Evolutionary conservation across 2,329 filamentous ascomycete species (phyloP).

Genomic region (Aspergillus sp.): DNA sequence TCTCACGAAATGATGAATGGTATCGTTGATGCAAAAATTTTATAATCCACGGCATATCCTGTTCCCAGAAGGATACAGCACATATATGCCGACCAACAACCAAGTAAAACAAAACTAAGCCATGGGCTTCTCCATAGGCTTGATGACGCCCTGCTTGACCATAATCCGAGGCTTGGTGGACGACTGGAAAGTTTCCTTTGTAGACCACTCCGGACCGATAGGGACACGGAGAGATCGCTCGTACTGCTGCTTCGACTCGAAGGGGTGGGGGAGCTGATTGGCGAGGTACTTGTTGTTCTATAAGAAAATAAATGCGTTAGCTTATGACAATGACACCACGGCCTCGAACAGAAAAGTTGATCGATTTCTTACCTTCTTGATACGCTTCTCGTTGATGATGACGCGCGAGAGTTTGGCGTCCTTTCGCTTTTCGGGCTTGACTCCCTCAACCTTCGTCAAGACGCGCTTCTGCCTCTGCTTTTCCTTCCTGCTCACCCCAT

Average conservation of each 20-base stretch:
- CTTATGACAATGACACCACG: background rate
- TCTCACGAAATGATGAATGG: background rate
- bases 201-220: slow-evolving; percentile 91
- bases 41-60: background rate
- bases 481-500: slow-evolving; percentile 72
- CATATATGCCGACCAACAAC: background rate
- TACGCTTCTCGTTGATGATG: slow-evolving; percentile 86
- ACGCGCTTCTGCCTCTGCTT: slow-evolving; percentile 59
- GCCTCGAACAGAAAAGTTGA: background rate
- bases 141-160: slow-evolving; percentile 86
- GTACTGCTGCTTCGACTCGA: slow-evolving; percentile 84
- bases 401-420: slow-evolving; percentile 81
- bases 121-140: slow-evolving; percentile 78
- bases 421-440: slow-evolving; percentile 74
- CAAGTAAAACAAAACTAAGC: slow-evolving; percentile 34
- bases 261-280: slow-evolving; percentile 79
- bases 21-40: background rate
- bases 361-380: slow-evolving; percentile 69
- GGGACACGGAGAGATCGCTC: slow-evolving; percentile 84
- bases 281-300: slow-evolving; percentile 87
- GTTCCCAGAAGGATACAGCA: no score
- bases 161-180: slow-evolving; percentile 85
- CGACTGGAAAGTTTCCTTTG: slow-evolving; percentile 92
- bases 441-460: slow-evolving; percentile 57
- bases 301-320: slow-evolving; percentile 11